Evolutionary conservation across 2,329 filamentous ascomycete genomes (phyloP).

Genomic region (Colletotrichum sp.): DNA sequence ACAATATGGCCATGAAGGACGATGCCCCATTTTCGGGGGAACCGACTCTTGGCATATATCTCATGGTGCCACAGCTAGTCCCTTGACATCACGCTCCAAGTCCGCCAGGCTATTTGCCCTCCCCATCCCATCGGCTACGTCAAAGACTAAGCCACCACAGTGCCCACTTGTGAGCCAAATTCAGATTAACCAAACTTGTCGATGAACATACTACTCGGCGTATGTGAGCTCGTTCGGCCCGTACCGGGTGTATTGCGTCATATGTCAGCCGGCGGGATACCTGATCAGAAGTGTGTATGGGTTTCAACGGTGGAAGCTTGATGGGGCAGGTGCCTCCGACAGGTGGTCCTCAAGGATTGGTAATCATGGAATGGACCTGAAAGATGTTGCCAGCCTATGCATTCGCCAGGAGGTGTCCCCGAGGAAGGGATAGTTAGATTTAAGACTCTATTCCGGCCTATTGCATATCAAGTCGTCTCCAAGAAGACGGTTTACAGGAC

Average conservation of each 20-base stretch:
- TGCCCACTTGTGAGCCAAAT: neutral
- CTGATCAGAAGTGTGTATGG: neutral
- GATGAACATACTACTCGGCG: fast-evolving
- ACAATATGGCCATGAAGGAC: neutral
- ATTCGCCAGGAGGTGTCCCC: neutral
- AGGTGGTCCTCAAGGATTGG: neutral
- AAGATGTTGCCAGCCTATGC: neutral
- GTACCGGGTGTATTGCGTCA: neutral
- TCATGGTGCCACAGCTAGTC: neutral
- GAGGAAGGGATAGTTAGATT: neutral
- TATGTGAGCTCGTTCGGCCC: neutral
- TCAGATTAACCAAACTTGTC: fast-evolving
- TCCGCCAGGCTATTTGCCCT: neutral
- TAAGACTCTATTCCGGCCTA: neutral
- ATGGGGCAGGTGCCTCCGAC: neutral
- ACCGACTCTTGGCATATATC: neutral
- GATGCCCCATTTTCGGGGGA: neutral
- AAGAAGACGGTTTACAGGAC: neutral
- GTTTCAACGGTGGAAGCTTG: neutral
- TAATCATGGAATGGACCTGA: neutral
- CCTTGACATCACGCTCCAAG: neutral
- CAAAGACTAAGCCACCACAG: fast-evolving
- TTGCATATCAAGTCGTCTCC: neutral
- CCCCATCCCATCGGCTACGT: neutral
- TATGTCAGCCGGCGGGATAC: neutral